Base-by-base conservation (phyloP, 345 rosid species). In the Isatis tinctoria region DNA sequence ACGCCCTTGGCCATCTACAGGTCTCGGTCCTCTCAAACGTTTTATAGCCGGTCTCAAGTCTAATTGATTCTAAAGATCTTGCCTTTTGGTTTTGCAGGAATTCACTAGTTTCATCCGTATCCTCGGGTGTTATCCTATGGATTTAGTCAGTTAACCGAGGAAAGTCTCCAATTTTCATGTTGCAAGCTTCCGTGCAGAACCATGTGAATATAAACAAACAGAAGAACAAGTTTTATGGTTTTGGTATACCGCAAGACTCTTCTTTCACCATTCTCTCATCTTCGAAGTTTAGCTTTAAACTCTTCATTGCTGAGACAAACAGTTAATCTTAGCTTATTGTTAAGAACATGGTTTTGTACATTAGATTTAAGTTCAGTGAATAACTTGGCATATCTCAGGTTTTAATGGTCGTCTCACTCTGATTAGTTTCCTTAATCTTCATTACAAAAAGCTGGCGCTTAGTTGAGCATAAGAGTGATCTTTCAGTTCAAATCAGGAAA, bases 1-100 rank as follows among this genome's bases (percentile, higher is more conserved):
- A 77, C 67, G 94, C 99, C 39, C 77, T 95, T 75, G 86, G 80
- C 74, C 90, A 88, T 84, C 78, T 95, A 76, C 92, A 88, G 98
- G 99, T 90, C 41, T 24, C 13, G 27, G 3, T 54, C 49, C 36
- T 26, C 33, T 52, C 53, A 35, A 48, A 43, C 40, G 4, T 64
- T 54, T 36, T 17, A 18, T 56, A 2, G 39, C 61, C 10, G 3
- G 52, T 16, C 53, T 45, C 17, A 36, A 1, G 22, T 39, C 41
- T 56, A 49, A 63, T 56, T 14, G 18, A 28, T 53, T 33, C 74
- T 54, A 61, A 43, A 26, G 24, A 62, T 27, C 16, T 11, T 24
- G 20, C 22, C 35, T 35, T 36, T 35, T 1, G 56, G 57, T 58
- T 63, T 37, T 72, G 70, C 88, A 94, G 98, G 98, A 94, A 78